Percentiles rank a stretch among this genome's conserved stretches.
Evolutionary conservation across 2,329 filamentous ascomycete genomes (phyloP).

Genomic region (Pyrenochaeta sp.): DNA sequence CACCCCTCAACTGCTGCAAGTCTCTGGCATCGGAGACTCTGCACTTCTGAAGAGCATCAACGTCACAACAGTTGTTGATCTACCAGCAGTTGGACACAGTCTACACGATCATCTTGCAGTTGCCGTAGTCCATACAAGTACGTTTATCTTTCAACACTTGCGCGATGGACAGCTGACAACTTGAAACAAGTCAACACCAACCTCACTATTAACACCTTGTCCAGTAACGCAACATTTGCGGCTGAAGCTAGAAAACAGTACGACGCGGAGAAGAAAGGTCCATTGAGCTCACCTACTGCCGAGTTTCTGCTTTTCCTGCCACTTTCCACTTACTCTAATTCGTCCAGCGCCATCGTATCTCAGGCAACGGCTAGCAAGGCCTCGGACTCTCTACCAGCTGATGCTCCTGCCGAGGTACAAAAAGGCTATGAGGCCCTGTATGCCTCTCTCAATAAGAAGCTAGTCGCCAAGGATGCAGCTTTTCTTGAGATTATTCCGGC

Average conservation of each 20-base stretch:
- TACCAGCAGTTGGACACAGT: conserved; percentile 36
- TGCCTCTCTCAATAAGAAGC: conserved; percentile 24
- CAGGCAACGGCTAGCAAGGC: conserved; percentile 23
- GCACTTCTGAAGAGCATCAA: conserved; percentile 27
- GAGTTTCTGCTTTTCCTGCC: conserved; percentile 36
- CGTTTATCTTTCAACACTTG: too few relatives aligned
- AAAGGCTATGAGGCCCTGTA: neutral
- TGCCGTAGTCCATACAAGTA: conserved; percentile 9
- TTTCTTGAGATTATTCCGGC: conserved; percentile 31
- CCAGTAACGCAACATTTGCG: too few relatives aligned
- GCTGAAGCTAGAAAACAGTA: too few relatives aligned
- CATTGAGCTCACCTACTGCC: conserved; percentile 23
- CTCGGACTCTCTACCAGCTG: conserved; percentile 12
- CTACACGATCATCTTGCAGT: conserved; percentile 30
- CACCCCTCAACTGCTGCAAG: conserved; percentile 37
- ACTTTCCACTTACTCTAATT: conserved; percentile 25
- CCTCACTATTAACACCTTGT: too few relatives aligned
- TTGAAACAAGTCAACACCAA: too few relatives aligned
- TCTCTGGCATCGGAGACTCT: conserved; percentile 38
- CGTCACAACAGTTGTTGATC: conserved; percentile 27
- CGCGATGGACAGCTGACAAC: too few relatives aligned
- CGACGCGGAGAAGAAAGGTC: neutral
- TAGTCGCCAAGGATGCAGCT: conserved; percentile 23
- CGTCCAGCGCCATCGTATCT: conserved; percentile 17
- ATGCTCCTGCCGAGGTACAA: too few relatives aligned